Base-by-base conservation (phyloP, 2,329 filamentous ascomycete genomes). In the Neurospora sp. region DNA sequence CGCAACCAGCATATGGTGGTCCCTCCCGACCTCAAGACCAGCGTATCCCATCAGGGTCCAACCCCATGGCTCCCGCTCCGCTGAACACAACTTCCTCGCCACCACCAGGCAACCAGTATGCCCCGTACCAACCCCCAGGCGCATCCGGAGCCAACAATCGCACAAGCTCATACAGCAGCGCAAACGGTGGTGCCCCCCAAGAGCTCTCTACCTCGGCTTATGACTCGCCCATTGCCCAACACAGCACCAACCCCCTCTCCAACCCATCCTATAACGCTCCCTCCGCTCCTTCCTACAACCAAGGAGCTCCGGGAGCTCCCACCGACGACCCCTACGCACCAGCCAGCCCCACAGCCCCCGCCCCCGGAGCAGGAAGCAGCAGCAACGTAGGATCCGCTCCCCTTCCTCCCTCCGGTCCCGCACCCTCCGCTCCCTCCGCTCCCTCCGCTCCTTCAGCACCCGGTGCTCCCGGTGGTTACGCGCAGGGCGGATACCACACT, bases 171-270 rank as follows among this genome's bases (percentile, higher is more conserved):
- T 89, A 89, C 3, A 86, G 89, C 76, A 90, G 88, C 78, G 91
- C 87, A 11, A 91, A 91, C 75, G 89, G 89, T 38, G 87, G 88
- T 73, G 74, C 71, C 3, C 89, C 91, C 0, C 92, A 94, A 79
- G 92, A 95, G 80, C 83, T 95, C 66, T 90, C 91, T 36, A 93
- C 91, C 0, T 91, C 91, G 0, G 88, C 87, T 10, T 94, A 93
- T 76, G 91, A 93, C 78, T 91, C 91, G 3, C 91, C 91, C 58
- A 85, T 91, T 46, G 87, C 84, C 13, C 79, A 84, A 6, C 83
- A 86, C 77, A 84, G 83, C 76, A 81, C 82, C 38, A 80, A 77
- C 72, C 80, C 81, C 66, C 52, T 62, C 8, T 62, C 52, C 2
- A 62, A 62, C 52, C 52, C 52, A 62, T 62, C 52, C 15, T 62